These are phyloP conservation scores for Penicillium sp. DNA, from an alignment of 2,329 filamentous ascomycete genomes.

Conservation along the genomic window DNA sequence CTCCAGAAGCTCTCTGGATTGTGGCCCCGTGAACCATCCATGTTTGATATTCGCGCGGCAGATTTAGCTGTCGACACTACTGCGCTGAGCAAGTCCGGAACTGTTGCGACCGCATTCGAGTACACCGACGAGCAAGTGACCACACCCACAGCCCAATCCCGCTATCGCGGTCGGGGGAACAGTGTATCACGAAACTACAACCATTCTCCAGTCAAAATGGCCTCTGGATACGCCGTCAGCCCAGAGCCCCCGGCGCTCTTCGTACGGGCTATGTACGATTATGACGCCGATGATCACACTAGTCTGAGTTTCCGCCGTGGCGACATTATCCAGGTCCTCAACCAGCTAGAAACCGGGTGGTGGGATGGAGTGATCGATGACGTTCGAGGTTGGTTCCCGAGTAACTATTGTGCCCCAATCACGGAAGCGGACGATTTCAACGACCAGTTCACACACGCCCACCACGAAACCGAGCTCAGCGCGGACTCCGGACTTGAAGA, in stretches of 20 bases:
- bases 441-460: conserved; percentile 57
- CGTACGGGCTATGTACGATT: conserved; percentile 94
- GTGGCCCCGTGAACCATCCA: conserved; percentile 20
- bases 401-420: conserved; percentile 94
- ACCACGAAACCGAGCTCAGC: conserved; percentile 52
- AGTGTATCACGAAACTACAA: conserved; percentile 29
- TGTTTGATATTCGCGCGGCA: conserved; percentile 35
- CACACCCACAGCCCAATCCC: conserved; percentile 29
- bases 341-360: conserved; percentile 96
- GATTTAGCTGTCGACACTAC: conserved; percentile 35
- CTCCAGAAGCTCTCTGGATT: conserved; percentile 5
- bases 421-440: conserved; percentile 70
- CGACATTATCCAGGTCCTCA: conserved; percentile 97
- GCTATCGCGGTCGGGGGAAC: conserved; percentile 31
- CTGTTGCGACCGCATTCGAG: conserved; percentile 44
- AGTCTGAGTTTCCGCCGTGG: conserved; percentile 96
- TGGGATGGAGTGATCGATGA: conserved; percentile 99
- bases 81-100: conserved; percentile 34
- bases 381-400: conserved; percentile 96
- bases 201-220: conserved; percentile 31
- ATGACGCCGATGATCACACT: conserved; percentile 94
- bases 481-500: conserved; percentile 56
- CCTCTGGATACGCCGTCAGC: conserved; percentile 33
- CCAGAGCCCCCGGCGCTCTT: conserved; percentile 62
- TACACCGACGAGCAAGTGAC: conserved; percentile 41